These are phyloP conservation scores for Colletotrichum abscissum DNA, from an alignment of 2,329 filamentous ascomycete genomes.

Conservation along the genomic window DNA sequence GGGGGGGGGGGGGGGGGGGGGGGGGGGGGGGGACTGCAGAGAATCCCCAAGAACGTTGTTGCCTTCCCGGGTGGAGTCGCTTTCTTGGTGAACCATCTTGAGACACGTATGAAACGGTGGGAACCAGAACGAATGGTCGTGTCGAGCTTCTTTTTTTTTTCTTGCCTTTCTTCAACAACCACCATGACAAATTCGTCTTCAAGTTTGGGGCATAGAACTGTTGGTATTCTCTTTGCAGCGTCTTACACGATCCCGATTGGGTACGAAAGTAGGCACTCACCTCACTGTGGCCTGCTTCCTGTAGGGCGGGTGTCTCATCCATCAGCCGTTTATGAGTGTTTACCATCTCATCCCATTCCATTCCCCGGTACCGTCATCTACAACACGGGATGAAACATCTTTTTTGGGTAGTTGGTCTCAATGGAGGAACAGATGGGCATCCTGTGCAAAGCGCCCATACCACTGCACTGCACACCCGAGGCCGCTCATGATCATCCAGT, in stretches of 20 bases:
- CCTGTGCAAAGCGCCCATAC: background rate
- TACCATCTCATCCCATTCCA: constrained; percentile 20
- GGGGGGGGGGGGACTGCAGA: too few relatives aligned
- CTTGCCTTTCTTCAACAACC: background rate
- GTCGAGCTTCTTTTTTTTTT: background rate
- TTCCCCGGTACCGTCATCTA: background rate
- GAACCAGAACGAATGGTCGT: constrained; percentile 2
- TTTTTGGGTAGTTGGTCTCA: background rate
- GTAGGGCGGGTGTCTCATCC: constrained; percentile 17
- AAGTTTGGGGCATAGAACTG: background rate
- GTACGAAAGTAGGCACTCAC: background rate
- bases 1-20: background rate
- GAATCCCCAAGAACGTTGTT: background rate
- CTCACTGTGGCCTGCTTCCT: background rate
- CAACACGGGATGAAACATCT: constrained; percentile 33
- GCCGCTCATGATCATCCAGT: background rate
- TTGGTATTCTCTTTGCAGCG: background rate
- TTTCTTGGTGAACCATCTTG: constrained; percentile 13
- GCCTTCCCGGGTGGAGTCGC: background rate
- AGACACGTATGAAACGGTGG: constrained; percentile 35
- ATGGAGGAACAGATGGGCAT: background rate
- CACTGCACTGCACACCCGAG: background rate
- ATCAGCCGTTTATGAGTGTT: constrained; percentile 33
- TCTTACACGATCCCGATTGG: background rate
- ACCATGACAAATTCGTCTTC: constrained; percentile 31